Conservation (phyloP, 2,329 filamentous ascomycete genomes). For the Bretziella fagacearum region DNA sequence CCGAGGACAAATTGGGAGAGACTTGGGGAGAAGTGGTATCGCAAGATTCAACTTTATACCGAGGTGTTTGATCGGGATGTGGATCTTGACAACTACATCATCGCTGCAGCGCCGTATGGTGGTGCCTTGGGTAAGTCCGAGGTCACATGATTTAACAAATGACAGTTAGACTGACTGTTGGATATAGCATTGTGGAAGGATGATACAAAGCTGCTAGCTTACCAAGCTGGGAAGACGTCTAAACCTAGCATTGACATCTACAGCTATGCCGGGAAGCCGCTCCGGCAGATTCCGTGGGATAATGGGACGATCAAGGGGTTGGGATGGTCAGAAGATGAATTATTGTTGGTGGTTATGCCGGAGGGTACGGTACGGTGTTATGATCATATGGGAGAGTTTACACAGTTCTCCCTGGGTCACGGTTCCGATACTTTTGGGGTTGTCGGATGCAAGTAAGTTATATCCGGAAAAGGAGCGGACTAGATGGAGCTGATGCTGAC, state of each 20-base stretch:
- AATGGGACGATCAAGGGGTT: constrained; percentile 72
- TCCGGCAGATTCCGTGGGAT: constrained; percentile 80
- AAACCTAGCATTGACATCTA: constrained; percentile 89
- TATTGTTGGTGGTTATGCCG: constrained; percentile 68
- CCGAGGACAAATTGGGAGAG: constrained; percentile 86
- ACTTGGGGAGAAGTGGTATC: constrained; percentile 86
- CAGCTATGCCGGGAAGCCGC: constrained; percentile 76
- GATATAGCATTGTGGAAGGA: constrained; percentile 70
- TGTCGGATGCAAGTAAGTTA: constrained; percentile 49
- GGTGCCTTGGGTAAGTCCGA: constrained; percentile 80
- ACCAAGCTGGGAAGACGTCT: constrained; percentile 50
- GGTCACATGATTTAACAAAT: not conserved
- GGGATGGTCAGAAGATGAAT: constrained; percentile 94
- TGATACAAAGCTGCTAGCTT: constrained; percentile 66
- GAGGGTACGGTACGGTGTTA: constrained; percentile 87
- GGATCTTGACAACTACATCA: constrained; percentile 86
- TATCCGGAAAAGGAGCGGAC: not conserved
- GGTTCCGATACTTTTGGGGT: constrained; percentile 80
- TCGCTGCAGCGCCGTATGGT: constrained; percentile 81
- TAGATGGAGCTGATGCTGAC: constrained; percentile 5
- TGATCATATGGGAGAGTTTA: constrained; percentile 87
- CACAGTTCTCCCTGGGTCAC: constrained; percentile 80
- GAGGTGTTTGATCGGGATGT: constrained; percentile 83
- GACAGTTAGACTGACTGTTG: not conserved
- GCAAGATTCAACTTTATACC: constrained; percentile 85